phyloP scores from a whole-genome alignment of 306 rosid genomes.

The Adenanthera pavonina region DNA sequence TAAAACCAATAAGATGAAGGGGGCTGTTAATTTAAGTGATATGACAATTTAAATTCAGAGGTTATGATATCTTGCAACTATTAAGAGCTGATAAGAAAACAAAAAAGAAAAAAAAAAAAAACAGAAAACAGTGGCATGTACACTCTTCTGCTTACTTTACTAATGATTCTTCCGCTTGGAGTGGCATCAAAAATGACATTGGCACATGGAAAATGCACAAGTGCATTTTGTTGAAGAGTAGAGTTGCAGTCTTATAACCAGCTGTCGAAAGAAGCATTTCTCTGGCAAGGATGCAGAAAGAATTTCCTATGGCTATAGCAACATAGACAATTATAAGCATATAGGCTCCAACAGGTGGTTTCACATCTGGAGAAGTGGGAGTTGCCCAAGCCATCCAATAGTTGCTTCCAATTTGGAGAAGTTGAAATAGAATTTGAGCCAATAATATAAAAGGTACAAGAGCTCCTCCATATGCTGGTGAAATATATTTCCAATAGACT shows the following conservation, averaged over 20 bases:
- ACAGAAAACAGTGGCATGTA: background rate
- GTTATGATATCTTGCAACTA: background rate
- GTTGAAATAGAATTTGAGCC: conserved; percentile 66
- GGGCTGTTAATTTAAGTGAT: background rate
- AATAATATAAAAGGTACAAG: conserved; percentile 80
- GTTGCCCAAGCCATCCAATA: conserved; percentile 97
- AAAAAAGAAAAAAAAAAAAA: background rate
- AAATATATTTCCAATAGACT: conserved; percentile 76
- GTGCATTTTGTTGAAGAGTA: conserved; percentile 84
- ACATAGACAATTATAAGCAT: conserved; percentile 65
- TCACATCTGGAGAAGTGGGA: conserved; percentile 68
- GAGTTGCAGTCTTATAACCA: conserved; percentile 76
- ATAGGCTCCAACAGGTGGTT: conserved; percentile 54
- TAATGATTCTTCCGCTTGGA: conserved; percentile 83
- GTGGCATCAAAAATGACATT: conserved; percentile 93
- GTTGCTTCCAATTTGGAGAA: conserved; percentile 84
- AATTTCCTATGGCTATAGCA: conserved; percentile 70
- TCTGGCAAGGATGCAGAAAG: conserved; percentile 63
- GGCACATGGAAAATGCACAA: conserved; percentile 76
- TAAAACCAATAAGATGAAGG: conserved; percentile 15
- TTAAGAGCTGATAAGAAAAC: background rate
- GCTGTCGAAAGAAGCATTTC: conserved; percentile 54
- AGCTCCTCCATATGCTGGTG: conserved; percentile 77
- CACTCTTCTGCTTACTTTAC: conserved; percentile 52
- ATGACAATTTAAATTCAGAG: conserved; percentile 12